These are phyloP conservation scores for Dioscorea zingiberensis DNA, from an alignment of 106 monocot genomes.

Conservation along the genomic window DNA sequence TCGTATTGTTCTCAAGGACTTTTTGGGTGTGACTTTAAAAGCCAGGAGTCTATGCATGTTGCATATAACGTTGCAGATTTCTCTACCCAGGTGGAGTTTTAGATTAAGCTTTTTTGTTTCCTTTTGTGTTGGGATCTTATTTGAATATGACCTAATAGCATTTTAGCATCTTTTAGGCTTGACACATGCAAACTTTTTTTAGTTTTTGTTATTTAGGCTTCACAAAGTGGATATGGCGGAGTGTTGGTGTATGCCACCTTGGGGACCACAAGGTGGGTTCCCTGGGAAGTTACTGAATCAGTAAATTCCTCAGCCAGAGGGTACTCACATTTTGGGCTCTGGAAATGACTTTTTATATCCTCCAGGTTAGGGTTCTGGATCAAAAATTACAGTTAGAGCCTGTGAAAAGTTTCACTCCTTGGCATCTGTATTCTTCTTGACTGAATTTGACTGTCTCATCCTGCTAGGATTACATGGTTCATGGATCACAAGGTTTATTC, in stretches of 20 bases:
- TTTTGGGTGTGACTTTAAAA: conserved; percentile 91
- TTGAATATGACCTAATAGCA: too few relatives aligned
- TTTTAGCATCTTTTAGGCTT: too few relatives aligned
- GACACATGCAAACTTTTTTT: too few relatives aligned
- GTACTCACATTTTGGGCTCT: conserved; percentile 62
- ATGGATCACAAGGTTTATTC: conserved; percentile 86
- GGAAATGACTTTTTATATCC: conserved; percentile 73
- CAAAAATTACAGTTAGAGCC: neutral
- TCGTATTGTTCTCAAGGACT: conserved; percentile 52
- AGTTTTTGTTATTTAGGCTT: conserved; percentile 35
- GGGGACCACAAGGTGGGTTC: conserved; percentile 63
- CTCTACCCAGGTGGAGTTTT: conserved; percentile 79
- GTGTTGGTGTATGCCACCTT: conserved; percentile 64
- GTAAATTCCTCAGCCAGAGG: conserved; percentile 77
- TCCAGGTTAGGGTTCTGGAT: conserved; percentile 38
- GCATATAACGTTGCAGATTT: conserved; percentile 92
- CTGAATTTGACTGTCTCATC: neutral
- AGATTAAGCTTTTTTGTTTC: too few relatives aligned
- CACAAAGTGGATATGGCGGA: conserved; percentile 84
- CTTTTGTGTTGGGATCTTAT: too few relatives aligned
- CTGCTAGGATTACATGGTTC: conserved; percentile 68
- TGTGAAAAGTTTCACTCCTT: too few relatives aligned
- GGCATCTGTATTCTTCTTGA: neutral
- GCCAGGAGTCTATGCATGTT: conserved; percentile 98
- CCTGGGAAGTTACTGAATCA: conserved; percentile 79